Percentiles rank a stretch among this genome's conserved stretches.
phyloP scores from a whole-genome alignment of 2,329 filamentous ascomycete species.

The Ramichloridium luteum region DNA sequence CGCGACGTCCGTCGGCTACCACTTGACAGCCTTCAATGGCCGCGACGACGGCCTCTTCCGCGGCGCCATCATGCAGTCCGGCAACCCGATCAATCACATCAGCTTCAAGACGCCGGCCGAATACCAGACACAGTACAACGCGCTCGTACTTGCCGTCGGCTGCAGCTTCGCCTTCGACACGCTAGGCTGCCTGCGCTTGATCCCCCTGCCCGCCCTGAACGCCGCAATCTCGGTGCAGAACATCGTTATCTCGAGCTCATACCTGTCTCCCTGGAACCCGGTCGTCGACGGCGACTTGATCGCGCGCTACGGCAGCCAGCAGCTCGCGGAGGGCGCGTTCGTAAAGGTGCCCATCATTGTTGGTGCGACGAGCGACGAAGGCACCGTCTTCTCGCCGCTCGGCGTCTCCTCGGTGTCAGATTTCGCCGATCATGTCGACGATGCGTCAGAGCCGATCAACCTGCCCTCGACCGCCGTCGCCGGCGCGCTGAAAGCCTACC shows the following conservation, averaged over 20 bases:
- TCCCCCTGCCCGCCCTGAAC: slow-evolving; percentile 30
- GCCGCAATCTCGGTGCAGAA: slow-evolving; percentile 50
- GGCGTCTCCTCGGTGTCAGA: slow-evolving; percentile 45
- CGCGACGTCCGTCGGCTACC: slow-evolving; percentile 32
- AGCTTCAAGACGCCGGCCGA: slow-evolving; percentile 9
- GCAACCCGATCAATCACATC: slow-evolving; percentile 14
- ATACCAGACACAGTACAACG: slow-evolving; percentile 49
- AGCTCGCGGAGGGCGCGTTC: slow-evolving; percentile 48
- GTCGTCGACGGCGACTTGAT: slow-evolving; percentile 47
- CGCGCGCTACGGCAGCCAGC: slow-evolving; percentile 38
- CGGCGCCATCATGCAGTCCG: slow-evolving; percentile 36
- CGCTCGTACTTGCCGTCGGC: slow-evolving; percentile 35
- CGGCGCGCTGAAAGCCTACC: slow-evolving; percentile 40
- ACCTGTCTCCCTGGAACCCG: slow-evolving; percentile 27
- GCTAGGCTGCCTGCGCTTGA: slow-evolving; percentile 47
- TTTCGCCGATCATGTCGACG: slow-evolving; percentile 33
- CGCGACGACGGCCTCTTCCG: slow-evolving; percentile 38
- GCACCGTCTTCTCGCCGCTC: slow-evolving; percentile 41
- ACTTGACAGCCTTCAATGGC: slow-evolving; percentile 35
- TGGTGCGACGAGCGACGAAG: slow-evolving; percentile 56
- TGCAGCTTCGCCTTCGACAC: slow-evolving; percentile 7
- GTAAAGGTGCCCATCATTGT: slow-evolving; percentile 48
- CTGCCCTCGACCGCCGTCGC: slow-evolving; percentile 19
- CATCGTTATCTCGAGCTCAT: slow-evolving; percentile 17
- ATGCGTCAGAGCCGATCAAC: slow-evolving; percentile 13